Evolutionary conservation across 257 asterid genomes (phyloP), one percentile per base, ranked within the genome.

Genomic region (Salvia hispanica): DNA sequence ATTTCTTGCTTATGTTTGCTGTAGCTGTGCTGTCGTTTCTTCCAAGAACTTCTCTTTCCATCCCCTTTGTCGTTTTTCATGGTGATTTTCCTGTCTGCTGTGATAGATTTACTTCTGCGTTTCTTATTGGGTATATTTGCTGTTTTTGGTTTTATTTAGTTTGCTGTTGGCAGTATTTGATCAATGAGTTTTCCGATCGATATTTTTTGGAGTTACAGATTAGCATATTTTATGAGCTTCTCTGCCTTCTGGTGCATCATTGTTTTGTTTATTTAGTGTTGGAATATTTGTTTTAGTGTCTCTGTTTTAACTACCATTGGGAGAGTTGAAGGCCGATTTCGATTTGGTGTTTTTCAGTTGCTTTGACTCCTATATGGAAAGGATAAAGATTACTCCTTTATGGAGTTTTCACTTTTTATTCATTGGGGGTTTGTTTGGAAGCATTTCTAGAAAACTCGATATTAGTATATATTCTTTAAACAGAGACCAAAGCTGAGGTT

Each of bases 61-160:
- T 85, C 15, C 97, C 97, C 50, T 91, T 91, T 48, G 93, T 83
- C 58, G 96, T 91, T 71, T 88, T 91, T 67, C 95, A 91, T 72
- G 97, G 97, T 91, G 82, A 72, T 56, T 52, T 62, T 8, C 43
- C 64, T n/a, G 14, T 59, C 58, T 60, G 52, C 6, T 48, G 28
- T 21, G 25, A 21, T 21, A 21, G 25, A 25, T 25, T 25, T 0
- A 25, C 31, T 25, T 25, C 31, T 25, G 31, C 31, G 1, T 25
- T 25, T 0, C 31, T 1, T 25, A 25, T 25, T 25, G 12, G 12
- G 31, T 58, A 9, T 28, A 25, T 72, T 6, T 66, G 4, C 15
- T 36, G 33, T 47, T 40, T n/a, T 14, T 50, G 69, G 53, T 10
- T 52, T 43, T 1, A 25, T 42, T 64, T 52, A 5, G 6, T 65